Conservation (phyloP, 2,329 filamentous ascomycete species). For the Penicillium sp. region DNA sequence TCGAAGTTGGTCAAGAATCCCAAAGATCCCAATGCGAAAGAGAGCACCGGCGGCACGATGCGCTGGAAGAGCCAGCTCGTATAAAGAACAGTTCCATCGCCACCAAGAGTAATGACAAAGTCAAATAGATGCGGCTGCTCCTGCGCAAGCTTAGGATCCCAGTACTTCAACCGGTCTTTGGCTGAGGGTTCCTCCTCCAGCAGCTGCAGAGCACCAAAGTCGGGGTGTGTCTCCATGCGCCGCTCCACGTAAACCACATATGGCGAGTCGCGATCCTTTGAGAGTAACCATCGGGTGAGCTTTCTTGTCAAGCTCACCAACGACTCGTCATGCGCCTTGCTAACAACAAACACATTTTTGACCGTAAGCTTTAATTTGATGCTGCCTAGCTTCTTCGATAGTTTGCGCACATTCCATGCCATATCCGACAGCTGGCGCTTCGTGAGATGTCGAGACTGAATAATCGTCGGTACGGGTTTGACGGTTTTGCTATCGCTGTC, state of each 20-base stretch:
- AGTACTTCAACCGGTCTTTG: constrained; percentile 64
- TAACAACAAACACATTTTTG: constrained; percentile 76
- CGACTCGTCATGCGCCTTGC: constrained; percentile 82
- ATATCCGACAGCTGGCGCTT: constrained; percentile 95
- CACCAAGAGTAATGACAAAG: constrained; percentile 84
- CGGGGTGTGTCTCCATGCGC: constrained; percentile 62
- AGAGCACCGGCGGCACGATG: constrained; percentile 86
- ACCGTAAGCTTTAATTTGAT: constrained; percentile 78
- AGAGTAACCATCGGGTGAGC: constrained; percentile 73
- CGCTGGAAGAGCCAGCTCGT: constrained; percentile 95
- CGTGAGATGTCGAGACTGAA: constrained; percentile 70
- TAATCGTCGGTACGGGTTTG: constrained; percentile 37
- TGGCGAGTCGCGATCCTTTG: constrained; percentile 57
- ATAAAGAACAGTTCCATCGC: constrained; percentile 95
- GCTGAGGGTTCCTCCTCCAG: constrained; percentile 55
- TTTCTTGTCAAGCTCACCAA: constrained; percentile 72
- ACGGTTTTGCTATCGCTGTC: constrained; percentile 20
- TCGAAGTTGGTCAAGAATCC: constrained; percentile 97
- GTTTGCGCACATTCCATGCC: constrained; percentile 88
- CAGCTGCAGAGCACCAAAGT: constrained; percentile 68
- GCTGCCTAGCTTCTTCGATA: constrained; percentile 78
- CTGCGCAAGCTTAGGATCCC: constrained; percentile 73
- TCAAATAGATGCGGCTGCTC: constrained; percentile 81
- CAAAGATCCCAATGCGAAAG: constrained; percentile 83
- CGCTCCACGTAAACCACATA: constrained; percentile 81